Conservation (phyloP, 768 basidiomycete genomes). For the Gloeopeniophorella convolvens region DNA sequence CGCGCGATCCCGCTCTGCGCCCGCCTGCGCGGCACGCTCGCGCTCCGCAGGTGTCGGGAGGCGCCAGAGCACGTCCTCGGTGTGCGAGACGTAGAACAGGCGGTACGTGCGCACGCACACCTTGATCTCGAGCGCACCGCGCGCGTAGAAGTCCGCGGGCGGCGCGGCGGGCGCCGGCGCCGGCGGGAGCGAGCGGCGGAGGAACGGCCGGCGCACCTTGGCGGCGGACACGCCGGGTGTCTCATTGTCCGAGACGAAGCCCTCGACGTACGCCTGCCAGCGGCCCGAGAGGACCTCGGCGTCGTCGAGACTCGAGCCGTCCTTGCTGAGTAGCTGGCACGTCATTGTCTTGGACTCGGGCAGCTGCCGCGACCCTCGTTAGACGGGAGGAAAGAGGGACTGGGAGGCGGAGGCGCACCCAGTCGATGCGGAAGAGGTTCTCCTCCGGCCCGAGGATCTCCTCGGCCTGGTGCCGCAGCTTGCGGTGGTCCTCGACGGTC, state of each 20-base stretch:
- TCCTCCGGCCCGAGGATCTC: slow-evolving; percentile 70
- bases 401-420: slow-evolving; percentile 42
- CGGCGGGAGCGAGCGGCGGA: too few relatives aligned
- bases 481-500: slow-evolving; percentile 67
- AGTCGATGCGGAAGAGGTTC: slow-evolving; percentile 74
- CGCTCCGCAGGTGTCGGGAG: slow-evolving; percentile 36
- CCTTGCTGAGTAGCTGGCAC: slow-evolving; percentile 72
- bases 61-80: slow-evolving; percentile 59
- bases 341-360: slow-evolving; percentile 62
- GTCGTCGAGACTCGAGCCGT: slow-evolving; percentile 69
- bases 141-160: slow-evolving; percentile 22
- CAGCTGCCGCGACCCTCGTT: slow-evolving; percentile 37
- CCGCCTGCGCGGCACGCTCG: slow-evolving; percentile 23
- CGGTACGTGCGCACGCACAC: slow-evolving; percentile 80
- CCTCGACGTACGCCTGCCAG: slow-evolving; percentile 77
- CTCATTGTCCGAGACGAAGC: slow-evolving; percentile 58
- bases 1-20: neutral
- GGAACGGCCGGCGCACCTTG: slow-evolving; percentile 52
- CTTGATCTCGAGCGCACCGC: slow-evolving; percentile 69
- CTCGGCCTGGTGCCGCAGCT: slow-evolving; percentile 59
- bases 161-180: too few relatives aligned
- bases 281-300: slow-evolving; percentile 68
- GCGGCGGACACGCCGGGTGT: slow-evolving; percentile 46
- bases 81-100: slow-evolving; percentile 68
- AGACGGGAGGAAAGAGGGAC: neutral